These are phyloP conservation scores for Tinospora cordifolia DNA, from an alignment of 164 flowering plant species.

Conservation along the genomic window DNA sequence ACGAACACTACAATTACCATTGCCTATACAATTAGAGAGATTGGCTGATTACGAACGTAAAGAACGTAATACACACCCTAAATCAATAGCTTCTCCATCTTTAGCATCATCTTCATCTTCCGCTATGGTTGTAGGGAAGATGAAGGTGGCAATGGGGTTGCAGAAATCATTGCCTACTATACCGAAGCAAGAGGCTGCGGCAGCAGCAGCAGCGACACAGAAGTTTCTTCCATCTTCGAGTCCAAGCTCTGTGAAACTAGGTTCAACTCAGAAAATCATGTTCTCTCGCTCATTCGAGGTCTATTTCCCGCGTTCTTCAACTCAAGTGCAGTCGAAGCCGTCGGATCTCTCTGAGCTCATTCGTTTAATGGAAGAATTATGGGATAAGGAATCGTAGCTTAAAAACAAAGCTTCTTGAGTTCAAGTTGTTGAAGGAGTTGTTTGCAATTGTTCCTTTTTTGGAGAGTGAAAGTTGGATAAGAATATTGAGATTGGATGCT, in stretches of 20 bases:
- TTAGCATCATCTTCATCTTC: background rate
- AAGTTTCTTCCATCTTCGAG: constrained; percentile 21
- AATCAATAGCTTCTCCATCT: too few species aligned
- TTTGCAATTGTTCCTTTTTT: constrained; percentile 60
- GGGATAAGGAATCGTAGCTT: constrained; percentile 55
- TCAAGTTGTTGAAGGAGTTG: constrained; percentile 59
- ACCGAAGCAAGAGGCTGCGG: constrained; percentile 26
- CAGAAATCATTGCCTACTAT: constrained; percentile 51
- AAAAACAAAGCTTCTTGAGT: constrained; percentile 67
- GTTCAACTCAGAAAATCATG: constrained; percentile 24
- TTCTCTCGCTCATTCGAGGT: constrained; percentile 77
- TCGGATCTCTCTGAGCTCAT: constrained; percentile 73
- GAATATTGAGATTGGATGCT: constrained; percentile 31
- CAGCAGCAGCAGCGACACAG: too few species aligned
- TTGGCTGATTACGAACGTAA: background rate
- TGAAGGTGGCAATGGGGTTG: constrained; percentile 58
- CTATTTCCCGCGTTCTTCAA: constrained; percentile 84
- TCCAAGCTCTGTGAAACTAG: constrained; percentile 4
- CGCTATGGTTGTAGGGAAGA: constrained; percentile 78
- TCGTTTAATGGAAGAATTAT: constrained; percentile 61
- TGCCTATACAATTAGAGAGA: background rate
- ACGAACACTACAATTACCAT: background rate
- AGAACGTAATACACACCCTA: too few species aligned
- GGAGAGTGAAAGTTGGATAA: constrained; percentile 47
- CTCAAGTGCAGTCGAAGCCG: constrained; percentile 85